A percentile compares a stretch with the other conserved stretches of the same genome.
phyloP scores from a whole-genome alignment of 305 asterid species.

The Solanum hybrid region DNA sequence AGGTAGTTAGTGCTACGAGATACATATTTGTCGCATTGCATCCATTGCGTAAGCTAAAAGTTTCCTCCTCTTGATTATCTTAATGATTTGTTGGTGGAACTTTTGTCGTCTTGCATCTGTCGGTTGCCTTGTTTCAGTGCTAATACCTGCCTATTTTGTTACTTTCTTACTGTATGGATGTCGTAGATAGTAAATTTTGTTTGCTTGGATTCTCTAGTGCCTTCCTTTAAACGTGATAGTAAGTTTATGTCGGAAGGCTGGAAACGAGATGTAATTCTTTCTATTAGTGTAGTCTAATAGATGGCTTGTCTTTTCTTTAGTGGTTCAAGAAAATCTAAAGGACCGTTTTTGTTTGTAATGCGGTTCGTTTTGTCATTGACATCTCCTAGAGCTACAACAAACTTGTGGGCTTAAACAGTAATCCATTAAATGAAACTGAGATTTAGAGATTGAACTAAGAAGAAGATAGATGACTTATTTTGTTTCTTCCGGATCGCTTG shows the following conservation, averaged over 20 bases:
- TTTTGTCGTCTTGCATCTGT: neutral
- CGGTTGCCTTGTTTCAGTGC: neutral
- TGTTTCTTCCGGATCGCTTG: neutral
- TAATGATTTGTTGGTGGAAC: neutral
- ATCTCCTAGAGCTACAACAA: neutral
- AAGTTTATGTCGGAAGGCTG: neutral
- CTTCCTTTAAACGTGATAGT: neutral
- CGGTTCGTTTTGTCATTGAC: neutral
- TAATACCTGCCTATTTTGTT: neutral
- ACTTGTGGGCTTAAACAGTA: neutral
- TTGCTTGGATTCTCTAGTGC: neutral
- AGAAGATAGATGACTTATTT: neutral
- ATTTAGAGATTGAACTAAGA: neutral
- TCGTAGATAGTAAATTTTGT: neutral
- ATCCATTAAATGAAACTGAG: neutral
- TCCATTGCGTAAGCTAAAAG: neutral
- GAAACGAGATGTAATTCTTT: neutral
- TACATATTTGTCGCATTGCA: neutral
- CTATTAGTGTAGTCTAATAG: neutral
- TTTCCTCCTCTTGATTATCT: neutral
- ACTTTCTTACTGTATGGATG: neutral
- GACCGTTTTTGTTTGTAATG: neutral
- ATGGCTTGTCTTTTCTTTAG: neutral
- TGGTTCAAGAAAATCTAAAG: neutral
- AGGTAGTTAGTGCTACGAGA: neutral